phyloP scores from a whole-genome alignment of 2,329 filamentous ascomycete species.

The Blastomyces percursus region DNA sequence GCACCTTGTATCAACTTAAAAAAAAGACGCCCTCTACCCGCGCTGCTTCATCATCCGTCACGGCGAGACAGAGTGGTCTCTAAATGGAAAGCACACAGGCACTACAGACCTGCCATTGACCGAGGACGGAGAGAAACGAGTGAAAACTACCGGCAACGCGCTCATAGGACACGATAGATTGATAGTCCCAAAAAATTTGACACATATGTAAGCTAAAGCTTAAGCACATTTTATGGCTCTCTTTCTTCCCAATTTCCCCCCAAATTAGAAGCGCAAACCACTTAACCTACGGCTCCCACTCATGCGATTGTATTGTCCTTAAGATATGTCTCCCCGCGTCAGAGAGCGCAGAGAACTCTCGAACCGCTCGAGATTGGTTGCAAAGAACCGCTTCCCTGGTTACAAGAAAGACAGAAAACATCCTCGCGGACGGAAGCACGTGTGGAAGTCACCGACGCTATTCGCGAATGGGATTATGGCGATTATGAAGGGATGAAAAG shows the following conservation, averaged over 20 bases:
- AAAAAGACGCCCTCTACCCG: constrained; percentile 42
- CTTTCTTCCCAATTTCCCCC: background rate
- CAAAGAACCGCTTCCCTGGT: constrained; percentile 61
- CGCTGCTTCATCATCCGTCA: constrained; percentile 76
- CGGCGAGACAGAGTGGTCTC: constrained; percentile 91
- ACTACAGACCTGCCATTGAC: constrained; percentile 79
- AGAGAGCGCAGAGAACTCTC: constrained; percentile 77
- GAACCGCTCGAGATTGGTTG: constrained; percentile 71
- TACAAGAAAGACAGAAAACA: constrained; percentile 22
- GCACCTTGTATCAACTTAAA: background rate
- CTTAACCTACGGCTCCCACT: background rate
- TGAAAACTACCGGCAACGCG: constrained; percentile 66
- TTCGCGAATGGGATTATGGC: constrained; percentile 82
- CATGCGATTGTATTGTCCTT: background rate
- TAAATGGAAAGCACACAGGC: constrained; percentile 75
- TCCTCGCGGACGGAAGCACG: constrained; percentile 45
- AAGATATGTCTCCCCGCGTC: constrained; percentile 74
- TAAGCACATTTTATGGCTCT: background rate
- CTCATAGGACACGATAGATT: constrained; percentile 74
- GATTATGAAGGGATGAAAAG: constrained; percentile 74
- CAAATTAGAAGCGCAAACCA: background rate
- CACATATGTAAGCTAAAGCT: constrained; percentile 56
- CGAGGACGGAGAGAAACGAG: constrained; percentile 63
- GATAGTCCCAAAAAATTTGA: constrained; percentile 70
- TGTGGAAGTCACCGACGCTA: constrained; percentile 58